Evolutionary conservation across 1,284 basidiomycete genomes (phyloP).

Genomic region (Ustilago trichophora): DNA sequence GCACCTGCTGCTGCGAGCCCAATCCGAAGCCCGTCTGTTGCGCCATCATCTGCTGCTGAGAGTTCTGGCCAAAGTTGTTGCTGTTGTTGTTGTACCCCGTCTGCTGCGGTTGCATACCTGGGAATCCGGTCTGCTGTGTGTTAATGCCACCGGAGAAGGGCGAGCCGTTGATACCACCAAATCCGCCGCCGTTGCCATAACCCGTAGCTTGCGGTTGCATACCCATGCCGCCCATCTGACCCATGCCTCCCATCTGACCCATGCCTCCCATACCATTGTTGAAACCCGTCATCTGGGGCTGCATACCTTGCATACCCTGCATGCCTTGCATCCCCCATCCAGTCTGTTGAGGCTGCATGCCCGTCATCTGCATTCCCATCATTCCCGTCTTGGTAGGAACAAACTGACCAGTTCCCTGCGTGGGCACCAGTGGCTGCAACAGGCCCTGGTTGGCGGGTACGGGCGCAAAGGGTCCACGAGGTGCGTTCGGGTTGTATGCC

Average conservation of each 20-base stretch:
- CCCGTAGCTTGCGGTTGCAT: slow-evolving; percentile 53
- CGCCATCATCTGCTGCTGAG: slow-evolving; percentile 49
- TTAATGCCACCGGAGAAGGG: slow-evolving; percentile 32
- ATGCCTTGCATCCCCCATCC: slow-evolving; percentile 39
- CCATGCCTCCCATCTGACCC: slow-evolving; percentile 23
- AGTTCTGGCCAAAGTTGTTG: slow-evolving; percentile 43
- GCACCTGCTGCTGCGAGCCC: slow-evolving; percentile 46
- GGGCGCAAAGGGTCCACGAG: slow-evolving; percentile 87
- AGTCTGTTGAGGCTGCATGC: slow-evolving; percentile 21
- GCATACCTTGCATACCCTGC: slow-evolving; percentile 44
- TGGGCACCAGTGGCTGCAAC: slow-evolving; percentile 77
- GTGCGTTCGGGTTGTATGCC: slow-evolving; percentile 68
- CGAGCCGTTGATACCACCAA: slow-evolving; percentile 33
- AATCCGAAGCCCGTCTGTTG: slow-evolving; percentile 54
- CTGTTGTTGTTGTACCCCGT: slow-evolving; percentile 37
- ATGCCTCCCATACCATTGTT: slow-evolving; percentile 30
- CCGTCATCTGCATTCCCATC: slow-evolving; percentile 43
- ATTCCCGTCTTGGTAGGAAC: slow-evolving; percentile 60
- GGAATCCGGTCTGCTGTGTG: slow-evolving; percentile 52
- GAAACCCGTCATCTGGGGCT: slow-evolving; percentile 44
- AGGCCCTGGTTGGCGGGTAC: slow-evolving; percentile 86
- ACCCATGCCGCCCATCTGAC: slow-evolving; percentile 26
- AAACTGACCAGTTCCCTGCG: slow-evolving; percentile 64
- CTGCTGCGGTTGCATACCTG: slow-evolving; percentile 47
- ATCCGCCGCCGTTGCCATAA: slow-evolving; percentile 23